Conservation (phyloP, 2,329 filamentous ascomycete genomes). For the Cercospora citrullina region DNA sequence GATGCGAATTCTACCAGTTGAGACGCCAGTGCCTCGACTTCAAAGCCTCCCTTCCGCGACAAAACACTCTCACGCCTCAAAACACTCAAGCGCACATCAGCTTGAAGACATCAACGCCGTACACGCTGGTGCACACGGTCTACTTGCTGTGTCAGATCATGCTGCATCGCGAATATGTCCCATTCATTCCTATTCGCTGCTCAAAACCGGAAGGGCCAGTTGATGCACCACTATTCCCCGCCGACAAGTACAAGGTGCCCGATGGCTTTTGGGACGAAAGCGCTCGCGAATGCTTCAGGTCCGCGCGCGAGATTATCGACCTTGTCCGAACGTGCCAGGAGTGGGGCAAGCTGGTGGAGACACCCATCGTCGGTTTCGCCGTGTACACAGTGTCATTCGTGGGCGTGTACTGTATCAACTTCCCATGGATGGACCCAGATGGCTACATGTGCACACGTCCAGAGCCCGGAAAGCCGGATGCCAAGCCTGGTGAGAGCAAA, state of each 20-base stretch:
- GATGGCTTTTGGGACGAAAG: slow-evolving; percentile 63
- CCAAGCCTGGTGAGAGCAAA: slow-evolving; percentile 29
- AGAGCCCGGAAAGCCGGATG: slow-evolving; percentile 15
- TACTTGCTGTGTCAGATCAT: slow-evolving; percentile 66
- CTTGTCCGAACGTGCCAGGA: slow-evolving; percentile 63
- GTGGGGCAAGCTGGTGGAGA: slow-evolving; percentile 63
- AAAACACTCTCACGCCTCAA: slow-evolving; percentile 58
- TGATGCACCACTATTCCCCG: slow-evolving; percentile 58
- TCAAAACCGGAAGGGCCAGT: slow-evolving; percentile 57
- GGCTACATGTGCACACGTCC: slow-evolving; percentile 50
- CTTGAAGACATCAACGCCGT: slow-evolving; percentile 62
- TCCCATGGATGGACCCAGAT: slow-evolving; percentile 66
- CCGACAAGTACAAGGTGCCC: slow-evolving; percentile 50
- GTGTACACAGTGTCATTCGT: slow-evolving; percentile 67
- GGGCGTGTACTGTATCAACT: slow-evolving; percentile 65
- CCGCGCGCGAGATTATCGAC: slow-evolving; percentile 64
- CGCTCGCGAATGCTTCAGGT: slow-evolving; percentile 62
- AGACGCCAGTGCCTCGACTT: slow-evolving; percentile 55
- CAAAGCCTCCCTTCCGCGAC: slow-evolving; percentile 55
- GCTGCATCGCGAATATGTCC: slow-evolving; percentile 67
- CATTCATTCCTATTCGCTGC: slow-evolving; percentile 61
- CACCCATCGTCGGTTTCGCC: slow-evolving; percentile 66
- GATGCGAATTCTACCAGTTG: slow-evolving; percentile 57
- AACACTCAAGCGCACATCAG: slow-evolving; percentile 69
- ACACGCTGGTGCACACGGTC: slow-evolving; percentile 67